Evolutionary conservation across 768 basidiomycete species (phyloP).

Genomic region (Hypholoma fasciculare): DNA sequence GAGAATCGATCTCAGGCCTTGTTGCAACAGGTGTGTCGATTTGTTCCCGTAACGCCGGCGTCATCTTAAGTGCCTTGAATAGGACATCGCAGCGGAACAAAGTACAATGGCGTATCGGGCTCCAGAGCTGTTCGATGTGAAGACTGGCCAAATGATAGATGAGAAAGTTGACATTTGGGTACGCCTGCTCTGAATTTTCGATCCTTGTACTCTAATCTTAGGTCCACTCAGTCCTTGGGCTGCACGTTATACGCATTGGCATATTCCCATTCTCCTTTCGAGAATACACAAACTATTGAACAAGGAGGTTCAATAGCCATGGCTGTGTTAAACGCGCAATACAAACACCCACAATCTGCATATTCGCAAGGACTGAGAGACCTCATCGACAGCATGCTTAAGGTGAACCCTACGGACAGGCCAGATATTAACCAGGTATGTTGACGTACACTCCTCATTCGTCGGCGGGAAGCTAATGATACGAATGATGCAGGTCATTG

Average conservation of each 20-base stretch:
- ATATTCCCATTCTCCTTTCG: conserved; percentile 95
- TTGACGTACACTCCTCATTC: not conserved
- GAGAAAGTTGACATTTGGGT: conserved; percentile 99
- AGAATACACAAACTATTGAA: conserved; percentile 87
- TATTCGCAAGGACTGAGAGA: conserved; percentile 84
- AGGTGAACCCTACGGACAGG: conserved; percentile 76
- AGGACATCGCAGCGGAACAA: conserved; percentile 96
- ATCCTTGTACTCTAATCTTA: not conserved
- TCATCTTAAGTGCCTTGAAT: conserved; percentile 1
- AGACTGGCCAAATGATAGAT: conserved; percentile 82
- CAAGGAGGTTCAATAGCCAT: conserved; percentile 97
- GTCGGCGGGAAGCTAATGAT: not conserved
- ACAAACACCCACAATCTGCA: conserved; percentile 83
- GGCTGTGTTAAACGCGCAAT: conserved; percentile 94
- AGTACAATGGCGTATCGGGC: conserved; percentile 99
- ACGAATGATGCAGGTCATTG: conserved; percentile 51
- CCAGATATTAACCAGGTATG: conserved; percentile 85
- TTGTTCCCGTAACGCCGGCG: not conserved
- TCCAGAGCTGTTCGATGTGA: conserved; percentile 97
- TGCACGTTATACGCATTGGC: conserved; percentile 94
- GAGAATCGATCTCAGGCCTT: conserved; percentile 86
- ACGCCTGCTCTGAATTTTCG: conserved; percentile 22
- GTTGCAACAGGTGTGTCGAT: conserved; percentile 69
- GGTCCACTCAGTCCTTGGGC: conserved; percentile 73
- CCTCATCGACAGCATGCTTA: conserved; percentile 84